Evolutionary conservation across 2,329 filamentous ascomycete genomes (phyloP), one percentile per base, ranked within the genome.

Genomic region (Colletotrichum tropicicola): DNA sequence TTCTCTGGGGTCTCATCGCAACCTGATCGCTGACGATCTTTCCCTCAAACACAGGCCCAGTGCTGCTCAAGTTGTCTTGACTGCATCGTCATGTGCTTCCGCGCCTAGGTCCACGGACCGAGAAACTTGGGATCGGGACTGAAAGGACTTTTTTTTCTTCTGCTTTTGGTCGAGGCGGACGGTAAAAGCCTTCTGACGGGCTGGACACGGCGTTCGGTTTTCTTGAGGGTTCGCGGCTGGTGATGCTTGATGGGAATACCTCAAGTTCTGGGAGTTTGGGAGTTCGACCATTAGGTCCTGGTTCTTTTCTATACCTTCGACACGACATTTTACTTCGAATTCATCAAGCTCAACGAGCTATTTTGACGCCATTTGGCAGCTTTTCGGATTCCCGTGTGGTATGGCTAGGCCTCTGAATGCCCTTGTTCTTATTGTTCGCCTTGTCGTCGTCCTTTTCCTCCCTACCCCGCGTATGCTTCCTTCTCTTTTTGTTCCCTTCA

Each of bases 61-160:
- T 57, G 53, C 21, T 48, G 53, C 53, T 57, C 53, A 25, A 57
- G 53, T n/a, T 57, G 53, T 13, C 53, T 57, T 12, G 53, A 57
- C 21, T 57, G 53, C 53, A 47, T 57, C 30, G 21, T 47, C 25
- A 47, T 47, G 53, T 57, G 53, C 28, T 35, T 57, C 25, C 53
- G 53, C 41, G 43, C 41, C 21, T 57, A 13, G 32, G 8, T 10
- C 12, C n/a, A 17, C 21, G 25, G n/a, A 35, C 6, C 15, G 4
- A 9, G 9, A 12, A 25, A n/a, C n/a, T n/a, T n/a, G n/a, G n/a
- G n/a, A n/a, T n/a, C n/a, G n/a, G n/a, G n/a, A n/a, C n/a, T n/a
- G n/a, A n/a, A n/a, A n/a, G n/a, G n/a, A n/a, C n/a, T n/a, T n/a
- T n/a, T n/a, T n/a, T n/a, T n/a, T n/a, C n/a, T n/a, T n/a, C n/a